Evolutionary conservation across 1,284 basidiomycete genomes (phyloP).

Genomic region (Cryptococcus amylolentus): DNA sequence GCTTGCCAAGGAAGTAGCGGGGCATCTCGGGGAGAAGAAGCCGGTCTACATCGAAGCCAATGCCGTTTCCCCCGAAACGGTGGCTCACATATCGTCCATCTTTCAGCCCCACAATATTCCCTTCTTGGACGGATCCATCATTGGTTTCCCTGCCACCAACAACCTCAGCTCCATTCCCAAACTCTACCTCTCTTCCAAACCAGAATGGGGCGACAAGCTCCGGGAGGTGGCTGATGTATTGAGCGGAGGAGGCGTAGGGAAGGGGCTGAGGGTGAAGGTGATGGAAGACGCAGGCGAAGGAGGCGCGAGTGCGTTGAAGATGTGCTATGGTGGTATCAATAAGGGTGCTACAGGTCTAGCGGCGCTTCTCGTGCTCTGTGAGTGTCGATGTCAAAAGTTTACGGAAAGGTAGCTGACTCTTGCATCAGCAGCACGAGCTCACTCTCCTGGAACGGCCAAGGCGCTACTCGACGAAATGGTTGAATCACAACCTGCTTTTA

Average conservation of each 20-base stretch:
- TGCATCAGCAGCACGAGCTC: conserved; percentile 17
- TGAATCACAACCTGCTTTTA: conserved; percentile 1
- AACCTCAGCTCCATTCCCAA: conserved; percentile 7
- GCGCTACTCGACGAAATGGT: conserved; percentile 16
- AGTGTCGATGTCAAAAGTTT: not conserved
- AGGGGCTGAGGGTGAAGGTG: conserved; percentile 5
- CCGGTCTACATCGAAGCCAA: conserved; percentile 23
- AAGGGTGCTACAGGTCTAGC: conserved; percentile 17
- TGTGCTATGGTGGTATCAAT: conserved; percentile 21
- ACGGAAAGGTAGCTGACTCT: not conserved
- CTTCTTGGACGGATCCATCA: conserved; percentile 19
- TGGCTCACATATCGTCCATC: conserved; percentile 1
- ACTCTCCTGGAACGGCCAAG: conserved; percentile 16
- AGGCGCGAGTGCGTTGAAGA: conserved; percentile 22
- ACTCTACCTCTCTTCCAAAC: conserved; percentile 12
- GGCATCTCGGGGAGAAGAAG: not conserved
- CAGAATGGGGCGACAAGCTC: conserved; percentile 1
- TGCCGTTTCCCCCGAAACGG: conserved; percentile 16
- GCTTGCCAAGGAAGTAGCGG: conserved; percentile 9
- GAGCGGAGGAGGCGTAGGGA: conserved; percentile 5
- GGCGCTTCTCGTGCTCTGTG: conserved; percentile 13
- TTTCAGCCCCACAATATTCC: conserved; percentile 2
- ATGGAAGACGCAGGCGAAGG: conserved; percentile 17
- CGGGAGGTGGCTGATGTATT: not conserved
- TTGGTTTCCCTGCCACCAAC: conserved; percentile 12